Conservation (phyloP, 805 yeast species). For the Saccharomycopsis synnaedendra region DNA sequence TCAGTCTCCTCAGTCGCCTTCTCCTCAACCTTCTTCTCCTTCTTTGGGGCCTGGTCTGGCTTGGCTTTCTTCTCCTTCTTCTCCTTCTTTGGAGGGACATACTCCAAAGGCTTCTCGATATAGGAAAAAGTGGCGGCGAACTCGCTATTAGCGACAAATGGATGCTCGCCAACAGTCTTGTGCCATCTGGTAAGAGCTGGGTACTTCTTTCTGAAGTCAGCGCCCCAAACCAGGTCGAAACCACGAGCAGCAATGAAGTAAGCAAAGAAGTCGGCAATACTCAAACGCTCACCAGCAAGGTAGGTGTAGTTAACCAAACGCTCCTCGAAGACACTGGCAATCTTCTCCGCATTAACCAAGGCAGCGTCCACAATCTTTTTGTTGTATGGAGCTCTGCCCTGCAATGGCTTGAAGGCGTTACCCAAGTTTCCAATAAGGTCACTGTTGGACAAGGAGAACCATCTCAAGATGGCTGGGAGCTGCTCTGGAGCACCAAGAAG, state of each 20-base stretch:
- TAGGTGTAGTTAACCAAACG: slow-evolving; percentile 7
- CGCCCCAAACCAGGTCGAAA: slow-evolving; percentile 37
- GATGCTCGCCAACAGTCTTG: slow-evolving; percentile 25
- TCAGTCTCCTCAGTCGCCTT: slow-evolving; percentile 29
- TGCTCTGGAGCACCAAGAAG: slow-evolving; percentile 16
- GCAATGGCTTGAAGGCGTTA: slow-evolving; percentile 39
- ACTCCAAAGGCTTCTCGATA: slow-evolving; percentile 54
- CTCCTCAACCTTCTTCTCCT: slow-evolving; percentile 42
- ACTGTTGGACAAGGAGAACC: slow-evolving; percentile 11
- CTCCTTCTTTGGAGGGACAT: slow-evolving; percentile 27
- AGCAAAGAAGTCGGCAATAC: slow-evolving; percentile 12
- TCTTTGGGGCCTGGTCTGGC: slow-evolving; percentile 18
- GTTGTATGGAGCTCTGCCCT: slow-evolving; percentile 8
- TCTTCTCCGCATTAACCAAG: slow-evolving; percentile 2
- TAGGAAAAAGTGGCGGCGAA: slow-evolving; percentile 39
- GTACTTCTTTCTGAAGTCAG: slow-evolving; percentile 9
- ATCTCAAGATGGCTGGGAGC: slow-evolving; percentile 9
- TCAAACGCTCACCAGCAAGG: slow-evolving; percentile 13
- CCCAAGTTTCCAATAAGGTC: slow-evolving; percentile 22
- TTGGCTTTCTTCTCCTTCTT: slow-evolving; percentile 47
- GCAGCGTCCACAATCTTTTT: slow-evolving; percentile 5
- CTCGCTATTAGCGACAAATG: slow-evolving; percentile 20
- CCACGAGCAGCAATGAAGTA: slow-evolving; percentile 29
- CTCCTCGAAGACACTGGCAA: slow-evolving; percentile 5
- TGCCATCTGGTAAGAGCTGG: slow-evolving; percentile 9